Evolutionary conservation across 1,284 basidiomycete genomes (phyloP), one percentile per base, ranked within the genome.

Genomic region (Volvariella volvacea): DNA sequence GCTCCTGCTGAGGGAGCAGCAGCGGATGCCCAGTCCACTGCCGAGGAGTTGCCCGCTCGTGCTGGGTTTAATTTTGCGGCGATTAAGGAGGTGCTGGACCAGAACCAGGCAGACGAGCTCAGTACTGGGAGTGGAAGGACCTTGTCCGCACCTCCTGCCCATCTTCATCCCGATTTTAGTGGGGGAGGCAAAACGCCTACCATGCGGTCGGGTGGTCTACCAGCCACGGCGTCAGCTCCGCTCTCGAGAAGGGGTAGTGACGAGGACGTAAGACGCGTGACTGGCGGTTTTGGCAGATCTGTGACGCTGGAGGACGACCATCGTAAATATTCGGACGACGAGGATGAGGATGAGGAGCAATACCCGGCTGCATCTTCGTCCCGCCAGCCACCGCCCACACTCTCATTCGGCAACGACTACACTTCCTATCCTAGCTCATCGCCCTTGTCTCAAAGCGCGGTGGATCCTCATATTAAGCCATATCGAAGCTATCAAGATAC

Each of bases 1-100:
- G 34, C 50, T 12, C 39, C 52, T 31, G 38, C 51, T 14, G 43
- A 50, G 2, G 19, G 47, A 2, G 42, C 41, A 41, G 47, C 25
- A 37, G 50, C 28, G 36, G 46, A 38, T 39, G 45, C 6, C 46
- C 57, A 20, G 45, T 34, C 41, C 39, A 28, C 48, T 30, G 52
- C 55, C 48, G n/a, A n/a, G n/a, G n/a, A n/a, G n/a, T 52, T 60
- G 40, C 70, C 60, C 22, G 48, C 52, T 10, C 74, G 67, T 49
- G 79, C 78, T 17, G 79, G 79, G 0, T 81, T 81, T 53, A 74
- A 81, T 55, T 56, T 81, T n/a, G 59, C 51, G 14, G 78, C 78
- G 2, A 78, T 81, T 44, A 73, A 72, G 52, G 64, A 72, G 44
- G 62, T 71, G 17, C 56, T 80, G 41, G 63, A 61, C 15, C 54